Percentiles rank a stretch among this genome's conserved stretches.
Conservation (phyloP, 495 filamentous ascomycete genomes). For the Tuber calosporum region DNA sequence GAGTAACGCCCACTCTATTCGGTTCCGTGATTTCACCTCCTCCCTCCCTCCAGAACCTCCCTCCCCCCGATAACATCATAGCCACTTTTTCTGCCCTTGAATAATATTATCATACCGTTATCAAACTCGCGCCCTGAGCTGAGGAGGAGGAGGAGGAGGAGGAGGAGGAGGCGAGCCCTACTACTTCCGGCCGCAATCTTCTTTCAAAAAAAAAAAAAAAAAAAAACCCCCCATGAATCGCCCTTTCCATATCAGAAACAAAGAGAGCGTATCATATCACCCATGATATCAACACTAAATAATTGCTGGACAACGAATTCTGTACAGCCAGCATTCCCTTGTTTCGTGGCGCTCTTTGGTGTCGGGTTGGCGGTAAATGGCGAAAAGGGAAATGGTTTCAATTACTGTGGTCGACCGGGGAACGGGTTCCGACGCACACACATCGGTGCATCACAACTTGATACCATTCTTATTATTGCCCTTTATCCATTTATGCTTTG, state of each 20-base stretch:
- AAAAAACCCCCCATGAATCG: too few relatives aligned
- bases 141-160: neutral
- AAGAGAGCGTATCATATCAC: slow-evolving; percentile 1
- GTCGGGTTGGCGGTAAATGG: slow-evolving; percentile 16
- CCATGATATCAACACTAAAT: neutral
- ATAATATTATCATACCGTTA: neutral
- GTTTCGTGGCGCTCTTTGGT: slow-evolving; percentile 7
- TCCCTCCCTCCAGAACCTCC: too few relatives aligned
- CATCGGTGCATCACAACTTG: slow-evolving; percentile 9
- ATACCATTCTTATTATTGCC: neutral
- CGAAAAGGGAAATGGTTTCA: slow-evolving; percentile 26
- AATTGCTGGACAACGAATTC: slow-evolving; percentile 9
- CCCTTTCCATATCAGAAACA: slow-evolving; percentile 2
- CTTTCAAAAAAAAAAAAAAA: too few relatives aligned
- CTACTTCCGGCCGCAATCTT: neutral
- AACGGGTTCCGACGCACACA: slow-evolving; percentile 34
- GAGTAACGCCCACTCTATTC: neutral
- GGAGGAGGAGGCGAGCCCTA: neutral
- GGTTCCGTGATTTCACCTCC: neutral
- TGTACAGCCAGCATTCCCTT: slow-evolving; percentile 14
- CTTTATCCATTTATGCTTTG: slow-evolving; percentile 12
- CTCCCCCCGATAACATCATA: neutral
- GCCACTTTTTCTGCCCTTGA: slow-evolving; percentile 1
- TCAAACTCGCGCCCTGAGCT: neutral
- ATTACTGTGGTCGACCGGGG: slow-evolving; percentile 32